Evolutionary conservation across 768 basidiomycete genomes (phyloP), one percentile per base, ranked within the genome.

Genomic region (Agrocybe chaxingu): DNA sequence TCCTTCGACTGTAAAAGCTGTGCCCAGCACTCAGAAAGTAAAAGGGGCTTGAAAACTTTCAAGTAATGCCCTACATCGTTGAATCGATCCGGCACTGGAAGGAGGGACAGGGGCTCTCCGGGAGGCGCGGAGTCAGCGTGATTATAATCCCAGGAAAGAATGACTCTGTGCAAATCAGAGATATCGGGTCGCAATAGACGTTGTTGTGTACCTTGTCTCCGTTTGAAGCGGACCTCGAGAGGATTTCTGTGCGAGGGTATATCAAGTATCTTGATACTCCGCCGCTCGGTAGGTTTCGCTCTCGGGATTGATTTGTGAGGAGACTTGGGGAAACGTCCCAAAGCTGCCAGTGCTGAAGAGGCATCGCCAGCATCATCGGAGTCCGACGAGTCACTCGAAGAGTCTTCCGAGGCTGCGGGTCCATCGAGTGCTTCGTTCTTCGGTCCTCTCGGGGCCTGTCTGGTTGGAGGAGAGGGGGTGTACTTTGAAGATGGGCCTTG

Each of bases 1-100:
- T 89, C 85, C 62, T 90, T 92, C 4, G 91, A 83, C 56, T 90
- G 82, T 7, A 76, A 61, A 18, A 96, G 78, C 62, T 96, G 92
- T 29, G 87, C 82, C 95, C 97, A 98, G 54, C 90, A 85, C 68
- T 99, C 97, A 51, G 90, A 71, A 13, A 94, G 69, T 24, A 98
- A 70, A 11, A 98, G 75, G 2, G 96, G 94, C 62, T 92, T 84
- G 64, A 97, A 93, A 40, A 87, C 74, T 18, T 70, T 70, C 37
- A 79, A 77, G 66, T 96, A 98, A 13, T 91, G 79, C 1, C 71
- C 64, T 50, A 85, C 79, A 45, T 80, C 77, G 1, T 58, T 50
- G 65, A 98, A 98, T 8, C 64, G 70, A 47, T 83, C 78, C 0
- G 90, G 89, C 7, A 97, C 75, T 12, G 66, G 68, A 9, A 65